Evolutionary conservation across 83 land plant species (phyloP).

Genomic region (Picea abies): DNA sequence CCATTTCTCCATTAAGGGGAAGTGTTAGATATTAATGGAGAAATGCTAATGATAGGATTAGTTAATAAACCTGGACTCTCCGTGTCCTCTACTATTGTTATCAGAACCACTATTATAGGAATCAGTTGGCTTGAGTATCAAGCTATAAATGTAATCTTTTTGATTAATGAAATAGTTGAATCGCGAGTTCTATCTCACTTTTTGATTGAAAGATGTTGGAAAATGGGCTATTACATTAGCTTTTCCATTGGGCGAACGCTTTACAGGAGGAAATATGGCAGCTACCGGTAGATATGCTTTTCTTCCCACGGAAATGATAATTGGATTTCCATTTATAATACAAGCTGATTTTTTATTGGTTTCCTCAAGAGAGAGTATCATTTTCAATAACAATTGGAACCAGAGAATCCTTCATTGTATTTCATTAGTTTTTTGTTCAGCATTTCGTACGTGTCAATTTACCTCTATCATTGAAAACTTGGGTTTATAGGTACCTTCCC

Average conservation of each 20-base stretch:
- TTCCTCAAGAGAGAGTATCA: constrained; percentile 59
- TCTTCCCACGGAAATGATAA: constrained; percentile 56
- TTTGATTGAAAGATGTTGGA: constrained; percentile 35
- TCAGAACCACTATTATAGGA: no score
- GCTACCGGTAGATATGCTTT: constrained; percentile 48
- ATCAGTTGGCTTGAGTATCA: no score
- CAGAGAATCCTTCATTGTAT: constrained; percentile 55
- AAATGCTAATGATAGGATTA: no score
- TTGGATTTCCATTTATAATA: constrained; percentile 59
- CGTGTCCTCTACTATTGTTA: no score
- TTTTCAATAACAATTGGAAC: constrained; percentile 55
- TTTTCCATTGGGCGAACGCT: constrained; percentile 33
- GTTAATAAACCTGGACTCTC: no score
- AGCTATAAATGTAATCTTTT: no score
- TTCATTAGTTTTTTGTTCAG: constrained; percentile 46
- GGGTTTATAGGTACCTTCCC: no score
- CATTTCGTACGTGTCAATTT: constrained; percentile 9
- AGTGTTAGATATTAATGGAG: no score
- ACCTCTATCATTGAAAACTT: background rate
- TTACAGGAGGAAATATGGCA: no score
- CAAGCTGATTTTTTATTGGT: constrained; percentile 66
- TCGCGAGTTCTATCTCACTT: no score
- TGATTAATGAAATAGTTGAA: no score
- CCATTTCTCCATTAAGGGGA: no score
- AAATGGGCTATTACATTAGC: constrained; percentile 60